Percentiles rank a stretch among this genome's conserved stretches.
phyloP scores from a whole-genome alignment of 495 filamentous ascomycete species.

The Poronia punctata region DNA sequence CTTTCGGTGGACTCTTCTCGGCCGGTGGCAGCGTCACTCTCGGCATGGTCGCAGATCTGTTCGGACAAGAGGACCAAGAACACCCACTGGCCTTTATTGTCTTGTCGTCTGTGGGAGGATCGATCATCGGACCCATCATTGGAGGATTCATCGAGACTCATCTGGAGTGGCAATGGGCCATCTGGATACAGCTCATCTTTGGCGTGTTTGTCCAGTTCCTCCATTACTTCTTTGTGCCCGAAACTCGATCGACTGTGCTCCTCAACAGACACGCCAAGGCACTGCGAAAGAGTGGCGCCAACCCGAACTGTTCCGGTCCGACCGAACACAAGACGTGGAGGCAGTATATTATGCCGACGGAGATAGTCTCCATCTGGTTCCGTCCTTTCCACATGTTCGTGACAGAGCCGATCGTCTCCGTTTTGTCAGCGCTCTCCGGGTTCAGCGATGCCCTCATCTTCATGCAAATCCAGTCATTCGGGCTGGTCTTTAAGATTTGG shows the following conservation, averaged over 20 bases:
- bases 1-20: constrained; percentile 63
- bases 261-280: constrained; percentile 58
- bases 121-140: constrained; percentile 53
- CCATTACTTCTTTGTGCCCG: constrained; percentile 58
- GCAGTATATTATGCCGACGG: constrained; percentile 44
- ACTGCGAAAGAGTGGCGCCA: constrained; percentile 44
- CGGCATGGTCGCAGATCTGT: constrained; percentile 79
- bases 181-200: constrained; percentile 74
- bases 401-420: constrained; percentile 65
- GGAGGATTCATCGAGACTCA: constrained; percentile 52
- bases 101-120: constrained; percentile 55
- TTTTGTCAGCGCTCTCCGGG: constrained; percentile 63
- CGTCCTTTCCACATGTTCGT: constrained; percentile 74
- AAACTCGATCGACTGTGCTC: constrained; percentile 59
- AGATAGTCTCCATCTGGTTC: constrained; percentile 55
- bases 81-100: constrained; percentile 62
- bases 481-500: constrained; percentile 58
- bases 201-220: constrained; percentile 57
- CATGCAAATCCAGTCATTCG: constrained; percentile 65
- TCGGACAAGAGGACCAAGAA: constrained; percentile 59
- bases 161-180: constrained; percentile 65
- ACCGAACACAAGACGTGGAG: constrained; percentile 46
- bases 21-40: constrained; percentile 77
- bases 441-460: constrained; percentile 77
- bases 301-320: constrained; percentile 52